Evolutionary conservation across 2,329 filamentous ascomycete species (phyloP).

Genomic region (Parafenestella ontariensis): DNA sequence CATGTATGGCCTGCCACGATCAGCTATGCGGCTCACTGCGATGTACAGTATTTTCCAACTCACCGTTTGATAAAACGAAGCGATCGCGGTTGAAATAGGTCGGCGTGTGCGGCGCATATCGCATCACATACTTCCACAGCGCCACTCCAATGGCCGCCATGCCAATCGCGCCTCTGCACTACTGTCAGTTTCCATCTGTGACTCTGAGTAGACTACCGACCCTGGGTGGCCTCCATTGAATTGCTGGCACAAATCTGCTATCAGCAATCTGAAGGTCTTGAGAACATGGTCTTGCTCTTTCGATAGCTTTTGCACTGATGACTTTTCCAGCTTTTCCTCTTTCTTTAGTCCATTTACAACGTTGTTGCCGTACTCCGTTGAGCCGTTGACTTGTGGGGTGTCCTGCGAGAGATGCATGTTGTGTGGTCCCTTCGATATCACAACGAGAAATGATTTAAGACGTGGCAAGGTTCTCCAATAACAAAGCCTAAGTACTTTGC

Average conservation of each 20-base stretch:
- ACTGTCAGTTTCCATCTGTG: background rate
- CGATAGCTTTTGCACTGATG: conserved; percentile 26
- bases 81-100: conserved; percentile 68
- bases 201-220: conserved; percentile 47
- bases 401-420: conserved; percentile 29
- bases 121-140: conserved; percentile 69
- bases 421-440: background rate
- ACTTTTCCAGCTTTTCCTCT: conserved; percentile 31
- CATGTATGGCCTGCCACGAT: conserved; percentile 56
- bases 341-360: conserved; percentile 28
- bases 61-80: conserved; percentile 67
- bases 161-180: conserved; percentile 61
- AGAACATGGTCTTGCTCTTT: conserved; percentile 60
- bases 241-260: conserved; percentile 73
- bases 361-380: conserved; percentile 35
- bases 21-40: background rate
- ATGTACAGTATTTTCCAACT: background rate
- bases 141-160: conserved; percentile 68
- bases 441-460: background rate
- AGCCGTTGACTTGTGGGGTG: conserved; percentile 11
- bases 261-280: conserved; percentile 66
- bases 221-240: conserved; percentile 74
- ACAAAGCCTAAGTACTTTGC: background rate
- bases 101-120: conserved; percentile 62
- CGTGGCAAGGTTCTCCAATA: background rate